These are phyloP conservation scores for Hypoxylon lienhwacheense DNA, from an alignment of 495 filamentous ascomycete genomes.

Conservation along the genomic window DNA sequence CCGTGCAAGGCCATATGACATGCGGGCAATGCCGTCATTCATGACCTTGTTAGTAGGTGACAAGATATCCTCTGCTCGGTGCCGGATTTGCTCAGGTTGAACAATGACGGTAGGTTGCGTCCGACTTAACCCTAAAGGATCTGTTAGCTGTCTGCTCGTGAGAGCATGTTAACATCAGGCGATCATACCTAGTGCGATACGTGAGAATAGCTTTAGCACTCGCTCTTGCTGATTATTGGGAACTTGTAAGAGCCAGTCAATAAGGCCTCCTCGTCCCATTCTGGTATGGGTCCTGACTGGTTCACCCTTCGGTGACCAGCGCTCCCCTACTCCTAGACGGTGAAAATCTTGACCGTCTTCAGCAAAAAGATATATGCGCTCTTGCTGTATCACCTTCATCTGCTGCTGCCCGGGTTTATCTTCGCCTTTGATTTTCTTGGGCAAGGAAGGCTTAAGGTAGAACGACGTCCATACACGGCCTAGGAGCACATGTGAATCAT, in stretches of 20 bases:
- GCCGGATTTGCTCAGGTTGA: constrained; percentile 42
- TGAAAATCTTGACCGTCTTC: constrained; percentile 44
- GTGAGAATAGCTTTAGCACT: constrained; percentile 43
- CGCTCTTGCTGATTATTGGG: constrained; percentile 44
- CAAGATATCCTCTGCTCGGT: constrained; percentile 38
- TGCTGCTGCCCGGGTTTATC: constrained; percentile 40
- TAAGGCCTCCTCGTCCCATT: constrained; percentile 38
- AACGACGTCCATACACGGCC: constrained; percentile 53
- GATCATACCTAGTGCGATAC: constrained; percentile 46
- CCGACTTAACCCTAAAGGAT: constrained; percentile 44
- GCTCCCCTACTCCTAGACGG: constrained; percentile 10
- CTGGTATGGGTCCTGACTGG: constrained; percentile 35
- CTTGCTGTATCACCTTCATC: constrained; percentile 42
- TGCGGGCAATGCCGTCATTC: constrained; percentile 80
- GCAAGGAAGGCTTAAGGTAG: constrained; percentile 43
- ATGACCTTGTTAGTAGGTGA: constrained; percentile 57
- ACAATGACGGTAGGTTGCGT: constrained; percentile 44
- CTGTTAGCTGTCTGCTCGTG: constrained; percentile 4
- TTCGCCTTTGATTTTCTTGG: constrained; percentile 42
- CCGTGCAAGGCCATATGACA: constrained; percentile 65
- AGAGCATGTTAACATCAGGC: neutral
- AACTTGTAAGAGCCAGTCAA: constrained; percentile 50
- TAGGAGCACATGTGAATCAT: constrained; percentile 42
- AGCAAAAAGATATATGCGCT: constrained; percentile 50
- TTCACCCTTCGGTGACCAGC: constrained; percentile 34